These are phyloP conservation scores for Ophiostoma triangulosporum DNA, from an alignment of 2,329 filamentous ascomycete genomes.

Conservation along the genomic window DNA sequence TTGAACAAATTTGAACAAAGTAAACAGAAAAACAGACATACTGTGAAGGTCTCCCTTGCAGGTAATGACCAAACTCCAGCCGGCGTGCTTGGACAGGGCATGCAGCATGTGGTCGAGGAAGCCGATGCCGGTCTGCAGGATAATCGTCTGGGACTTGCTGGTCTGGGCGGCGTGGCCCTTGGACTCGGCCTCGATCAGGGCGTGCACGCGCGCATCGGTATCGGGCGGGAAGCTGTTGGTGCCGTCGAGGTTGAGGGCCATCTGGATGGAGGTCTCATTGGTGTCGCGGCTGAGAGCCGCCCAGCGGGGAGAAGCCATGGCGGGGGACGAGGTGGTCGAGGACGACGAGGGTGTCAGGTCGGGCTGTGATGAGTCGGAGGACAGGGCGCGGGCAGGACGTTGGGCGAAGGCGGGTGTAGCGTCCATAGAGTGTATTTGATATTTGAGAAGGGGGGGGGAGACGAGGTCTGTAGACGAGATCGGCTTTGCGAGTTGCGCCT, in stretches of 20 bases:
- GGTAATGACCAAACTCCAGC: conserved; percentile 75
- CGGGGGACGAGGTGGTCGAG: not conserved
- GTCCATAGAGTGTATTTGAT: not conserved
- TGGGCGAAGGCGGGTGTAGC: not conserved
- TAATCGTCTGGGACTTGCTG: conserved; percentile 73
- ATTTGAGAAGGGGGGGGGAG: not conserved
- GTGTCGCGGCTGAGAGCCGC: conserved; percentile 76
- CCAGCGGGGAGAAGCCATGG: conserved; percentile 41
- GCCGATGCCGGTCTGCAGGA: conserved; percentile 83
- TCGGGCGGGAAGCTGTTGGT: conserved; percentile 54
- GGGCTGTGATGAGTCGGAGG: not conserved
- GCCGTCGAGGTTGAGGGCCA: conserved; percentile 87
- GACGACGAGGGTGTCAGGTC: not conserved
- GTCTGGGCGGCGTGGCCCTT: conserved; percentile 66
- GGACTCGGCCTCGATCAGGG: conserved; percentile 32
- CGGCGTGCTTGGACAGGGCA: conserved; percentile 86
- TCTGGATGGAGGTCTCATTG: conserved; percentile 94
- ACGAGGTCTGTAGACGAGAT: not conserved
- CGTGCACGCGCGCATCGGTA: conserved; percentile 39
- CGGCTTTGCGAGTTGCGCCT: not conserved
- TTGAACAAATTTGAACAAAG: not conserved
- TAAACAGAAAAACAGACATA: conserved; percentile 20
- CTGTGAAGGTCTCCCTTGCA: conserved; percentile 87
- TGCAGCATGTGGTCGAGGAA: conserved; percentile 99
- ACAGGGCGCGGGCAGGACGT: not conserved